These are phyloP conservation scores for Yarrowia sp. DNA, from an alignment of 805 yeast genomes.

Conservation along the genomic window DNA sequence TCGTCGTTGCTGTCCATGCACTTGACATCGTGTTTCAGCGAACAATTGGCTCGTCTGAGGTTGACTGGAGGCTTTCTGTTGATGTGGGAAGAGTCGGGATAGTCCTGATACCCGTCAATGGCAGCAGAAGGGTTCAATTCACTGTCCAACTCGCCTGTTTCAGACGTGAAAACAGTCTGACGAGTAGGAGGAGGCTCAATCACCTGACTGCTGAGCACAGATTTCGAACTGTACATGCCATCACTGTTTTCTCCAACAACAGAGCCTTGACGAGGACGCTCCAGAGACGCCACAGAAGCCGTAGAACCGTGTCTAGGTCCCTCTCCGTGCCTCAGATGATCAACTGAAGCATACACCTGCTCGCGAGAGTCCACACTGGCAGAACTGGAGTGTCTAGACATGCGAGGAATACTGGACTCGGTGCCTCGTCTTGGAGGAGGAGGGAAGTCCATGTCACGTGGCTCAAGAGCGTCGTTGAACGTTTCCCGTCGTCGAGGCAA, in stretches of 20 bases:
- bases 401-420: not conserved
- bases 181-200: conserved; percentile 5
- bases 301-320: not conserved
- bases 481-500: not conserved
- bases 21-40: conserved; percentile 30
- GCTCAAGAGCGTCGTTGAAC: not conserved
- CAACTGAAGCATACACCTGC: not conserved
- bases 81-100: conserved; percentile 37
- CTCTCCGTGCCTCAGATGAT: not conserved
- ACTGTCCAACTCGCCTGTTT: not conserved
- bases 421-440: conserved; percentile 15
- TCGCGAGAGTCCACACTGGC: not conserved
- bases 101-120: conserved; percentile 18
- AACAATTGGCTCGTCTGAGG: conserved; percentile 29
- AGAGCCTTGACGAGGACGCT: not conserved
- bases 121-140: conserved; percentile 7
- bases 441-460: not conserved
- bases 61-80: conserved; percentile 36
- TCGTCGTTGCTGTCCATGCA: conserved; percentile 19
- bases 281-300: not conserved
- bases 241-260: not conserved
- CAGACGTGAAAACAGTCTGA: not conserved
- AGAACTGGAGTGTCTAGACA: not conserved
- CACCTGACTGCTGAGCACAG: not conserved
- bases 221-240: not conserved